Evolutionary conservation across 2,329 filamentous ascomycete genomes (phyloP), one percentile per base, ranked within the genome.

Genomic region (Amylocarpus encephaloides): DNA sequence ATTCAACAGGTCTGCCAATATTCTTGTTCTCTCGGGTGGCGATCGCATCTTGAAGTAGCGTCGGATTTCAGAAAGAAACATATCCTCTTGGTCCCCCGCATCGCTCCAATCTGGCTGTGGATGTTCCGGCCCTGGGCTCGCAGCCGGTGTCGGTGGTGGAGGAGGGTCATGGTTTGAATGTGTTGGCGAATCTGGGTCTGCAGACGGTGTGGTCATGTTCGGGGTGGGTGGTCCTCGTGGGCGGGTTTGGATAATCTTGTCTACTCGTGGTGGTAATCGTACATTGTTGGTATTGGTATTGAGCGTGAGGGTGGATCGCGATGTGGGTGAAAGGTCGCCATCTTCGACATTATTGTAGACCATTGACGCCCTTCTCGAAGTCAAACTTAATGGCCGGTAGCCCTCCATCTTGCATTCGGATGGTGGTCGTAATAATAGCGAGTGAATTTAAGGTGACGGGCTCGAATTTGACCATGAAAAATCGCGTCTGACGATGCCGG

Each of bases 1-100:
- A 64, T 95, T 95, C 57, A 98, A 74, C 50, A 98, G 74, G 66
- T 95, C 91, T 45, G 88, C 88, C 52, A 98, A 73, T 62, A 95
- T 80, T 35, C 87, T 80, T 62, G 90, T 87, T 50, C 88, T 82
- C 68, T 92, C 86, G 1, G 82, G 79, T 19, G 84, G 80, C 51
- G 83, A 85, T 67, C 89, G 83, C 48, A 84, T 81, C 62, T 83
- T 82, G 65, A 97, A 97, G 62, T 90, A 82, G 53, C 84, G 79
- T 53, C 88, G 80, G 51, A 93, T 82, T 64, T 90, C 84, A 58
- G 88, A 77, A 48, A 94, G 78, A 61, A 92, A 88, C 57, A 85
- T 80, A 65, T 95, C 88, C 66, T 96, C 88, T 63, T 88, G 82
- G 53, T 89, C 85, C 38, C 84, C 83, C 16, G 84, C 83, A 54